Percentiles rank a stretch among this genome's conserved stretches.
Conservation (phyloP, 352 stramenopile species). For the Phytophthora cryptogea region DNA sequence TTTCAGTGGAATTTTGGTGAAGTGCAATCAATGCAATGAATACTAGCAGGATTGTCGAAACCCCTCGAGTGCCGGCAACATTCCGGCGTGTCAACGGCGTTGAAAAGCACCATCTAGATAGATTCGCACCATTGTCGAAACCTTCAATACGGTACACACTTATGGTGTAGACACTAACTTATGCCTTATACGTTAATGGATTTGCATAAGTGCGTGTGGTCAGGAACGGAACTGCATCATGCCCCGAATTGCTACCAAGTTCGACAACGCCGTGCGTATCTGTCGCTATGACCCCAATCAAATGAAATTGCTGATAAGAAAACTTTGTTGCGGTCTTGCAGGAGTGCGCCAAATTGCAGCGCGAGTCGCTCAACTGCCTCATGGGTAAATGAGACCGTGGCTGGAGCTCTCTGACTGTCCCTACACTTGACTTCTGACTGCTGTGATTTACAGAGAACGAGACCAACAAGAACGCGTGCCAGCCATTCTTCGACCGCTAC, state of each 20-base stretch:
- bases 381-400: slow-evolving; percentile 40
- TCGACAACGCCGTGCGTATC: slow-evolving; percentile 47
- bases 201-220: background rate
- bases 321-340: slow-evolving; percentile 11
- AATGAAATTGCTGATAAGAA: background rate
- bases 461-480: slow-evolving; percentile 47
- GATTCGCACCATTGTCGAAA: slow-evolving; percentile 7
- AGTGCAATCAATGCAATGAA: too few relatives aligned
- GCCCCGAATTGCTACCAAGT: slow-evolving; percentile 34
- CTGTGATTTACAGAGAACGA: slow-evolving; percentile 44
- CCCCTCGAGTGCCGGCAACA: slow-evolving; percentile 1
- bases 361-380: slow-evolving; percentile 72
- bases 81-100: too few relatives aligned
- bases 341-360: slow-evolving; percentile 72
- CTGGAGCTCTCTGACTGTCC: background rate
- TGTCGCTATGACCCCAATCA: background rate
- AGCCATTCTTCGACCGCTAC: slow-evolving; percentile 70
- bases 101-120: too few relatives aligned
- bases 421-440: background rate
- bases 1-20: slow-evolving; percentile 16
- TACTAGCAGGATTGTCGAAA: slow-evolving; percentile 9
- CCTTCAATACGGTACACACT: background rate
- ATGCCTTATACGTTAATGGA: background rate
- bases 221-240: slow-evolving; percentile 1
- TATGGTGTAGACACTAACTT: too few relatives aligned